Conservation (phyloP, 2,329 filamentous ascomycete species). For the Aspergillus sp. region DNA sequence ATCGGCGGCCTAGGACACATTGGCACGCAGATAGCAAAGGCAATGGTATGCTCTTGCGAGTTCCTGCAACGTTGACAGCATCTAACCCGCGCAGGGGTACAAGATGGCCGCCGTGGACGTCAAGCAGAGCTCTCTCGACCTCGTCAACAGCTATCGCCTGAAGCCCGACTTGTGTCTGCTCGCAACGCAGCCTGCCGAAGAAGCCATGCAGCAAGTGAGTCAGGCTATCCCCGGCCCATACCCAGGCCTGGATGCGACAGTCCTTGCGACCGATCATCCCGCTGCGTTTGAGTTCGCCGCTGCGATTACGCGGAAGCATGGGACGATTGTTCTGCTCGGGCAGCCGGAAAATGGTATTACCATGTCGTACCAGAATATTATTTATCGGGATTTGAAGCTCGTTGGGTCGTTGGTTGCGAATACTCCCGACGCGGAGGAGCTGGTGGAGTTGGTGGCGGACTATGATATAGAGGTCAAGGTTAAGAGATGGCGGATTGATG, state of each 20-base stretch:
- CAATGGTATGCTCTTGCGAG: conserved; percentile 9
- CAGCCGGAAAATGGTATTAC: conserved; percentile 38
- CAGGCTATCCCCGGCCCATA: conserved; percentile 26
- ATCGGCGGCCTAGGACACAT: conserved; percentile 53
- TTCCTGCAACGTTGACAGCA: neutral
- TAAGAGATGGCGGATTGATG: conserved; percentile 13
- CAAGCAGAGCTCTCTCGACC: conserved; percentile 51
- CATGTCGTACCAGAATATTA: conserved; percentile 36
- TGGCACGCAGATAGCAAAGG: conserved; percentile 50
- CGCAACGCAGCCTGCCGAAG: conserved; percentile 48
- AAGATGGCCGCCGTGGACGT: conserved; percentile 55
- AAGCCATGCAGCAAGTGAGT: conserved; percentile 48
- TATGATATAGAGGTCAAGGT: conserved; percentile 9
- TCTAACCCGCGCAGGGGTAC: conserved; percentile 40
- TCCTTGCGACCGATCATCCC: conserved; percentile 54
- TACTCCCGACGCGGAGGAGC: conserved; percentile 42
- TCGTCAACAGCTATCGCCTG: conserved; percentile 46
- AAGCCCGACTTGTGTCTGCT: conserved; percentile 51
- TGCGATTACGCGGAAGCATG: conserved; percentile 59
- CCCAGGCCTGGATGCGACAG: conserved; percentile 50
- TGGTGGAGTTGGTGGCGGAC: conserved; percentile 36
- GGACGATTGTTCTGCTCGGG: conserved; percentile 58
- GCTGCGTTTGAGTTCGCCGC: conserved; percentile 51
- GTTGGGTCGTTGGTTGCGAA: conserved; percentile 46
- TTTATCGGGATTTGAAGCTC: conserved; percentile 52